These are phyloP conservation scores for Pulveroboletus frians DNA, from an alignment of 768 basidiomycete species.

Conservation along the genomic window DNA sequence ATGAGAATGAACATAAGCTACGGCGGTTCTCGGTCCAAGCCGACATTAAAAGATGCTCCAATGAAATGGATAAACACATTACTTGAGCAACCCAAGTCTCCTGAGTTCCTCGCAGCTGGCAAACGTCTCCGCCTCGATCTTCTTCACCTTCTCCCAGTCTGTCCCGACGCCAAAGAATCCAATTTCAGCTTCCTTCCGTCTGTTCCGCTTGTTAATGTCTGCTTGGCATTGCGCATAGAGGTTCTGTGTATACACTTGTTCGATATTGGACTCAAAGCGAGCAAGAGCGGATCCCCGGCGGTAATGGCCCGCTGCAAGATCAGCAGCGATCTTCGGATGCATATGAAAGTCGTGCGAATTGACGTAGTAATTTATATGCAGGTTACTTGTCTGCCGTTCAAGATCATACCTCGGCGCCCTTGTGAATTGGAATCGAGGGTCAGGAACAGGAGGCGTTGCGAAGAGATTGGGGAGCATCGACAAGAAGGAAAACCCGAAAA, in stretches of 20 bases:
- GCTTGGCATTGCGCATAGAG: slow-evolving; percentile 69
- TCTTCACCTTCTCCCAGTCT: slow-evolving; percentile 83
- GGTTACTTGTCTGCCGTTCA: slow-evolving; percentile 63
- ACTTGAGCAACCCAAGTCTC: slow-evolving; percentile 52
- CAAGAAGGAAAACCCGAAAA: slow-evolving; percentile 80
- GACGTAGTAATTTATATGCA: slow-evolving; percentile 81
- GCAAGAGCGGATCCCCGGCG: slow-evolving; percentile 35
- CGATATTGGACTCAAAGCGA: slow-evolving; percentile 72
- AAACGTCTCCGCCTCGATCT: slow-evolving; percentile 65
- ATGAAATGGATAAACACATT: slow-evolving; percentile 9
- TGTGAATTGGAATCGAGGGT: slow-evolving; percentile 75
- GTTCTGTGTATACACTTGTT: slow-evolving; percentile 66
- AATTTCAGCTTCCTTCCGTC: slow-evolving; percentile 66
- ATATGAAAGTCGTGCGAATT: slow-evolving; percentile 67
- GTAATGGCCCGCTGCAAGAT: slow-evolving; percentile 46
- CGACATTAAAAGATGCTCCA: slow-evolving; percentile 8
- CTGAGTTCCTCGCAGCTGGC: slow-evolving; percentile 76
- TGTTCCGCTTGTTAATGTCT: slow-evolving; percentile 61
- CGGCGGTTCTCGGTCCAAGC: background rate
- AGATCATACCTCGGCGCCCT: slow-evolving; percentile 55
- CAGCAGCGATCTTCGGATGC: slow-evolving; percentile 73
- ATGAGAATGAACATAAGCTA: slow-evolving; percentile 11
- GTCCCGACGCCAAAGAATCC: slow-evolving; percentile 91
- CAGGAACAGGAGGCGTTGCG: slow-evolving; percentile 58
- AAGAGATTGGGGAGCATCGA: slow-evolving; percentile 78